Conservation (phyloP, 331 rosid genomes). For the Quercus lobata region DNA sequence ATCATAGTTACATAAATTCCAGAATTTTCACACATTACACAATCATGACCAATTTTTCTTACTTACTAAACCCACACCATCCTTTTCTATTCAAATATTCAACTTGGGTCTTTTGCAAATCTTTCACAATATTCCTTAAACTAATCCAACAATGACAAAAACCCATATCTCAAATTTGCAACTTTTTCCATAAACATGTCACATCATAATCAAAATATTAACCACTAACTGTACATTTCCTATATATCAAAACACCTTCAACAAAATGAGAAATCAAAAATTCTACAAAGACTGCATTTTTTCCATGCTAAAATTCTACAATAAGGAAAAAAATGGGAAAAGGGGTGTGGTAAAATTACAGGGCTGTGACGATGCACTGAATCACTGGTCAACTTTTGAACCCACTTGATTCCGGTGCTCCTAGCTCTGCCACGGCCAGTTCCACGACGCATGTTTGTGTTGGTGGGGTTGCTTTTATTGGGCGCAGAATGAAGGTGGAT, state of each 20-base stretch:
- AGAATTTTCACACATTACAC: not conserved
- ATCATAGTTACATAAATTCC: not conserved
- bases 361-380: not conserved
- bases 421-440: not conserved
- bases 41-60: not conserved
- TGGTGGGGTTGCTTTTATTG: too few relatives aligned
- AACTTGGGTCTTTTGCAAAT: not conserved
- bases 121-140: not conserved
- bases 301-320: not conserved
- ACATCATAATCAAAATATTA: not conserved
- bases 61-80: not conserved
- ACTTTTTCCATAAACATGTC: not conserved
- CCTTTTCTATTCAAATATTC: not conserved
- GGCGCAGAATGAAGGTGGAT: too few relatives aligned
- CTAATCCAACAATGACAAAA: not conserved
- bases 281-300: too few relatives aligned
- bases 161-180: not conserved
- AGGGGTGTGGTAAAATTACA: not conserved
- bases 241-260: not conserved
- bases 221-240: not conserved
- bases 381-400: not conserved
- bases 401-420: not conserved
- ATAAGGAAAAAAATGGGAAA: not conserved
- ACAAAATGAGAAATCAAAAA: too few relatives aligned
- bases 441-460: not conserved